Evolutionary conservation across 208 protist species (phyloP), one percentile per base, ranked within the genome.

Genomic region (Trypanosoma caninum): DNA sequence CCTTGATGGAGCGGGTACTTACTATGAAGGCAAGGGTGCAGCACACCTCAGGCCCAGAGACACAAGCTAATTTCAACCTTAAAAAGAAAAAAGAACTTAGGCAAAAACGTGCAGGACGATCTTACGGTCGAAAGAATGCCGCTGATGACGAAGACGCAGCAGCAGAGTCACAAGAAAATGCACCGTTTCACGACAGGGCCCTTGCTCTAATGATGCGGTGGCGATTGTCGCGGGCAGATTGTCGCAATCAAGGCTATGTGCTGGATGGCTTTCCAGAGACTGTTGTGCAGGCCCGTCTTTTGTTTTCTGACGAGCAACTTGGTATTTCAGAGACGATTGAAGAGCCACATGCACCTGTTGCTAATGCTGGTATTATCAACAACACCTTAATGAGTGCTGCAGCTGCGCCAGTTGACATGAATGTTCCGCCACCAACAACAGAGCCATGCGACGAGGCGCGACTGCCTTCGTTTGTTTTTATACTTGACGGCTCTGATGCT

Each of bases 171-270:
- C 74, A 78, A 61, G 75, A 75, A 38, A 80, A 86, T 58, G 78
- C 86, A 2, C 82, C 87, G 25, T 89, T 94, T 51, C 84, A 90
- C 52, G 62, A 93, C 45, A 80, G 74, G 48, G 84, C 86, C 6
- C 70, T 97, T 38, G 81, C 87, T n/a, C 20, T 86, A 37, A 97
- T 97, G 80, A 59, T 97, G 52, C 81, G 87, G 34, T 94, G 89
- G 85, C 89, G 94, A 28, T 59, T 98, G 2, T 54, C 72, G 4
- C 81, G 82, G 58, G 65, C 82, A 31, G 84, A 89, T 37, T 96
- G 89, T 60, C 61, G 63, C n/a, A 96, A 96, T 60, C 90, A 96
- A 40, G 96, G 96, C 23, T 98, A 91, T 66, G 72, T 98, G 18
- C 63, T 98, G 4, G 90, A 97, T 51, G 93, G 96, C 7, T 89